Evolutionary conservation across 306 rosid species (phyloP).

Genomic region (Geum urbanum): DNA sequence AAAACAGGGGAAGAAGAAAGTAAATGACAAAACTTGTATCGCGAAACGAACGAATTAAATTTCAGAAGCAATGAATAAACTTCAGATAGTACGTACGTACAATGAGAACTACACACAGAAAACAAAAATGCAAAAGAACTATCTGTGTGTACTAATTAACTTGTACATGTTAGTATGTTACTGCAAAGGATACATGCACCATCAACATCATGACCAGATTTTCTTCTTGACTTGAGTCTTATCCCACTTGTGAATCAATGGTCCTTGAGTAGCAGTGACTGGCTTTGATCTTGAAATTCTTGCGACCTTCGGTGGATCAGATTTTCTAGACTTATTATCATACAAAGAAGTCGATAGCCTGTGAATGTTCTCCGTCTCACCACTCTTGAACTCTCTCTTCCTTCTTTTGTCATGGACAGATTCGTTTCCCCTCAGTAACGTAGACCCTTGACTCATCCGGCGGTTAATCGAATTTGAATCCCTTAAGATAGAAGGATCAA

Average conservation of each 20-base stretch:
- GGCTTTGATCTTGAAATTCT: slow-evolving; percentile 54
- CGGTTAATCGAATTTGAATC: slow-evolving; percentile 49
- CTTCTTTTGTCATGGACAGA: slow-evolving; percentile 49
- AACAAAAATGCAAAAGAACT: slow-evolving; percentile 6
- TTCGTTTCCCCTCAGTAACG: slow-evolving; percentile 39
- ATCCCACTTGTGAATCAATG: slow-evolving; percentile 65
- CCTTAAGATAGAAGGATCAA: slow-evolving; percentile 48
- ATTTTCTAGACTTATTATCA: slow-evolving; percentile 55
- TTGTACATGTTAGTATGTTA: background rate
- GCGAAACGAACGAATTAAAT: background rate
- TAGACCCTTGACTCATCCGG: slow-evolving; percentile 46
- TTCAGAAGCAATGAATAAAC: slow-evolving; percentile 12
- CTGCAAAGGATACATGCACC: slow-evolving; percentile 5
- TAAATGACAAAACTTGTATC: background rate
- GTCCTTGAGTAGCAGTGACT: slow-evolving; percentile 42
- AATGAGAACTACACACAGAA: background rate
- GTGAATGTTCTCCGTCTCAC: slow-evolving; percentile 55
- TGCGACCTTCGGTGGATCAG: slow-evolving; percentile 67
- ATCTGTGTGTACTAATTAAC: background rate
- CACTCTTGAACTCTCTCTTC: slow-evolving; percentile 59
- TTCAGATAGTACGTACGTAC: background rate
- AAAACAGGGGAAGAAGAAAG: background rate
- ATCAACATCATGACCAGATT: slow-evolving; percentile 62
- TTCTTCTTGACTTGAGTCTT: slow-evolving; percentile 58
- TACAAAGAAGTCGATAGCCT: slow-evolving; percentile 30